Evolutionary conservation across 2,329 filamentous ascomycete species (phyloP).

Genomic region (Botrytis elliptica): DNA sequence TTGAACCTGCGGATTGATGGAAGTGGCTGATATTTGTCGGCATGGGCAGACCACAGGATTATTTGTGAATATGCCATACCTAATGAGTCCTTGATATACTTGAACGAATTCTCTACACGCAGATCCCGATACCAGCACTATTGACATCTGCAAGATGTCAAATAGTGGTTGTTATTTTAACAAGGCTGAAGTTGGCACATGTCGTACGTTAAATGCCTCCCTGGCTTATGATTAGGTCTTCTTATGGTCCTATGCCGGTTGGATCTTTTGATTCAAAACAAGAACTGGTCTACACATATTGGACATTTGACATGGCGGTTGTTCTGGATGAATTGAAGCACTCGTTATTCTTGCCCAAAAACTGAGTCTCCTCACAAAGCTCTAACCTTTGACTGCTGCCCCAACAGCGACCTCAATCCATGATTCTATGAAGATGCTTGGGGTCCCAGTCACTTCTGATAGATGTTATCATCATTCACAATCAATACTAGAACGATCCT

Average conservation of each 20-base stretch:
- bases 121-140: neutral
- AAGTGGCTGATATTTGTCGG: conserved; percentile 11
- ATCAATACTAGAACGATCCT: neutral
- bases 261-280: neutral
- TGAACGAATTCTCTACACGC: conserved; percentile 16
- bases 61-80: conserved; percentile 23
- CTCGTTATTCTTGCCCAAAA: conserved; percentile 9
- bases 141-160: conserved; percentile 6
- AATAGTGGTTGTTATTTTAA: conserved; percentile 6
- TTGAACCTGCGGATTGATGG: conserved; percentile 12
- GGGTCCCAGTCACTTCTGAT: neutral
- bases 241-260: conserved; percentile 5
- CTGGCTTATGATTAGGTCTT: conserved; percentile 12
- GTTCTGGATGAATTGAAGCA: conserved; percentile 14
- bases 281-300: neutral
- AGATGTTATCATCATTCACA: conserved; percentile 14
- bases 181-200: conserved; percentile 18
- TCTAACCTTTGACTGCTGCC: conserved; percentile 13
- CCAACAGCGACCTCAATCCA: neutral
- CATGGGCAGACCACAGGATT: conserved; percentile 12
- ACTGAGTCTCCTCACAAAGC: neutral
- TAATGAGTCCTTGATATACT: conserved; percentile 19
- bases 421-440: conserved; percentile 4
- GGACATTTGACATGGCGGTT: neutral
- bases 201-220: conserved; percentile 2